phyloP scores from a whole-genome alignment of 2,329 filamentous ascomycete genomes.

The Sporothrix brunneoviolacea region DNA sequence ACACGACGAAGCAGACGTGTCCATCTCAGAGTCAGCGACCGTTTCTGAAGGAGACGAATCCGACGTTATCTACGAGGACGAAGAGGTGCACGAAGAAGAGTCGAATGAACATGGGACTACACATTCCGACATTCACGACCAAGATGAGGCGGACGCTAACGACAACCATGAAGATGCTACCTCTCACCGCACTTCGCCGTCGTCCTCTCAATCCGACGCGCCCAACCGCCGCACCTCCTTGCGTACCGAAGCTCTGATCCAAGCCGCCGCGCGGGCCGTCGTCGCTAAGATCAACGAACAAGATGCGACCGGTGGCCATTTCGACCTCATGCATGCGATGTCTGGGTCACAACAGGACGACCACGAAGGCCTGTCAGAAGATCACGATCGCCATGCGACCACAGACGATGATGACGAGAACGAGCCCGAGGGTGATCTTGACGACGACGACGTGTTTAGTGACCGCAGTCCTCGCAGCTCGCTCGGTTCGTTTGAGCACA shows the following conservation, averaged over 20 bases:
- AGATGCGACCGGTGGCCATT: conserved; percentile 17
- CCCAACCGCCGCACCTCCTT: conserved; percentile 34
- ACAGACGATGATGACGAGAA: conserved; percentile 27
- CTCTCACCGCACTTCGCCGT: conserved; percentile 3
- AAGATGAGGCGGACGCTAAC: conserved; percentile 10
- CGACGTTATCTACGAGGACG: neutral
- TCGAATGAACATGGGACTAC: neutral
- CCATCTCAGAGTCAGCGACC: neutral
- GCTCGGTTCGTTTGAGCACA: conserved; percentile 40
- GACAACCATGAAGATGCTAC: neutral
- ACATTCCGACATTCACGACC: neutral
- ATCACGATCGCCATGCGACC: conserved; percentile 18
- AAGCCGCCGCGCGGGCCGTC: conserved; percentile 45
- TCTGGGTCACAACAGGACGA: conserved; percentile 8
- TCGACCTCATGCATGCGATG: neutral
- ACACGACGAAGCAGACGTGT: conserved; percentile 5
- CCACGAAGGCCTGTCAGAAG: neutral
- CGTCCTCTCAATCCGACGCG: conserved; percentile 13
- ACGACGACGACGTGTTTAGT: conserved; percentile 54
- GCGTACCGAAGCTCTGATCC: conserved; percentile 46
- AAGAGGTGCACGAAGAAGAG: neutral
- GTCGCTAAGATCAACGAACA: conserved; percentile 40
- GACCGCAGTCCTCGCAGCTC: conserved; percentile 52
- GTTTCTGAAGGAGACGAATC: neutral
- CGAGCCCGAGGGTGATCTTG: conserved; percentile 41